phyloP scores from a whole-genome alignment of 805 yeast genomes.

The Wickerhamiella sergipiensis region DNA sequence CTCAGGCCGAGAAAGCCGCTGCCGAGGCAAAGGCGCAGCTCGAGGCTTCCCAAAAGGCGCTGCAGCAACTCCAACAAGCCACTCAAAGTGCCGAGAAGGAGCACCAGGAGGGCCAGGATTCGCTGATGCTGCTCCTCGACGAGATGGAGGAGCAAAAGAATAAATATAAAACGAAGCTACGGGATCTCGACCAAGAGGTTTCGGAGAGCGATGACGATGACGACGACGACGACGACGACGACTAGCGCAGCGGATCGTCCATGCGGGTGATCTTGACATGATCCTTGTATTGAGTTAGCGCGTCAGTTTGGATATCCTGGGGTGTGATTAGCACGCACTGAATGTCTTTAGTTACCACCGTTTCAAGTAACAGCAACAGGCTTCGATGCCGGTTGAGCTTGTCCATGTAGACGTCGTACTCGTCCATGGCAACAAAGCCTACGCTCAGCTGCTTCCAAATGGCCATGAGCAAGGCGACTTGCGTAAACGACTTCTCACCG shows the following conservation, averaged over 20 bases:
- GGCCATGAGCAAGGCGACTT: constrained; percentile 71
- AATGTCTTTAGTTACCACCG: constrained; percentile 49
- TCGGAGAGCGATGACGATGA: constrained; percentile 54
- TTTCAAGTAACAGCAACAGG: constrained; percentile 55
- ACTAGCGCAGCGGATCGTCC: constrained; percentile 20
- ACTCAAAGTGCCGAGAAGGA: constrained; percentile 7
- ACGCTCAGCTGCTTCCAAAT: constrained; percentile 92
- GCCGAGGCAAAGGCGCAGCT: neutral
- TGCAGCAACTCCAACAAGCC: neutral
- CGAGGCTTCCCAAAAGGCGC: neutral
- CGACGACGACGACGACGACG: neutral
- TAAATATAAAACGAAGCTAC: constrained; percentile 40
- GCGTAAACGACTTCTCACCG: constrained; percentile 92
- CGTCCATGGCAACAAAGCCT: constrained; percentile 80
- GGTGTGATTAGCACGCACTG: constrained; percentile 93
- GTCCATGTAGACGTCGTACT: constrained; percentile 95
- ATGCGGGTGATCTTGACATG: constrained; percentile 24
- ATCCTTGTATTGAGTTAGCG: constrained; percentile 48
- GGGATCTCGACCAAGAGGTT: constrained; percentile 44
- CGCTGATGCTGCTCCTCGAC: constrained; percentile 58
- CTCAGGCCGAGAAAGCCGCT: neutral
- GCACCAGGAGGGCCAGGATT: constrained; percentile 46
- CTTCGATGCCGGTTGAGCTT: constrained; percentile 76
- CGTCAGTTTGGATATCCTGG: constrained; percentile 58
- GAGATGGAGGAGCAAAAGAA: constrained; percentile 61